phyloP scores from a whole-genome alignment of 805 yeast species.

The Kazachstania bromeliacearum region DNA sequence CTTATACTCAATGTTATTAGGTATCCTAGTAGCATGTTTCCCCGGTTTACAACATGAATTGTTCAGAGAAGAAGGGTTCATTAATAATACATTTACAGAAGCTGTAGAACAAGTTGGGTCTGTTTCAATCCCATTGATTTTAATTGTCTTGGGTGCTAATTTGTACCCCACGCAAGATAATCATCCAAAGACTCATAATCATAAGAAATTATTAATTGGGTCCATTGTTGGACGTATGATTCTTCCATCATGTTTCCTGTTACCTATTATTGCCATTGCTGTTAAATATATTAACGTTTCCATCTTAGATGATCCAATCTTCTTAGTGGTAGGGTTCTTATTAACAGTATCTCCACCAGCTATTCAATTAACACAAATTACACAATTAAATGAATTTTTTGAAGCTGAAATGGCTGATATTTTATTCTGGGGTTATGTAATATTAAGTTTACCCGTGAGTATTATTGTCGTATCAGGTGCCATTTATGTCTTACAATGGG shows the following conservation, averaged over 20 bases:
- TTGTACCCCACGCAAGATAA: constrained; percentile 58
- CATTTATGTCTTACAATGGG: constrained; percentile 39
- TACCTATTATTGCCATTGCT: constrained; percentile 56
- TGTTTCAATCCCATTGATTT: constrained; percentile 68
- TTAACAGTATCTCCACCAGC: constrained; percentile 78
- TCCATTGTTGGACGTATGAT: constrained; percentile 72
- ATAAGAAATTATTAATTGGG: constrained; percentile 54
- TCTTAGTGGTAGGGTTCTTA: constrained; percentile 64
- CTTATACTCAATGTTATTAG: constrained; percentile 61
- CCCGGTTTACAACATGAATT: constrained; percentile 48
- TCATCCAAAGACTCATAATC: constrained; percentile 56
- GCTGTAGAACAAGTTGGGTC: constrained; percentile 60
- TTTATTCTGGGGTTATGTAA: constrained; percentile 72
- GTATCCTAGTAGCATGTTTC: constrained; percentile 61
- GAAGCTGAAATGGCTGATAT: constrained; percentile 80
- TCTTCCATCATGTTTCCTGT: constrained; percentile 55
- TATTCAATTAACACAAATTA: constrained; percentile 71
- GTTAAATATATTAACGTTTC: constrained; percentile 58
- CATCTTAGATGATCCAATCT: constrained; percentile 73
- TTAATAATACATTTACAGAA: constrained; percentile 54
- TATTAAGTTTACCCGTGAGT: constrained; percentile 67
- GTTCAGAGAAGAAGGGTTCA: constrained; percentile 49
- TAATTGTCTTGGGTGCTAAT: constrained; percentile 72
- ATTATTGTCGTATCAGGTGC: constrained; percentile 62
- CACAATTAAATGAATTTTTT: constrained; percentile 64